phyloP scores from a whole-genome alignment of 257 asterid genomes.

The Rhazya stricta region DNA sequence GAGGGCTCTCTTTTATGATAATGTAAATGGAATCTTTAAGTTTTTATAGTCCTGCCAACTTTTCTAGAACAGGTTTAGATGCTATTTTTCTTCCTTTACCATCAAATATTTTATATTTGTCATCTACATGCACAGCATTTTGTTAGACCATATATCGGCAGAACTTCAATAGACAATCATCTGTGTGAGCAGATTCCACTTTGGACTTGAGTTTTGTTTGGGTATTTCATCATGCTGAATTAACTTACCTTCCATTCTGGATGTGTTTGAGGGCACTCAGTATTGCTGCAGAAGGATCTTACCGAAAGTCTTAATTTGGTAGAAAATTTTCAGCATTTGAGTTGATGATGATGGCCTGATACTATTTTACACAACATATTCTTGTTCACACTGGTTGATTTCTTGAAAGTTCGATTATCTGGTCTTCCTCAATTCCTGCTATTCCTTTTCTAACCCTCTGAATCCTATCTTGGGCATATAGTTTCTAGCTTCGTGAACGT shows the following conservation, averaged over 20 bases:
- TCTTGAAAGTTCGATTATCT: background rate
- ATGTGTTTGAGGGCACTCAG: background rate
- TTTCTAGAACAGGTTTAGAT: background rate
- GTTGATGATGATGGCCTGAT: background rate
- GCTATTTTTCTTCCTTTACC: background rate
- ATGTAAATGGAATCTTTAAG: background rate
- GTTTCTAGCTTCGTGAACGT: background rate
- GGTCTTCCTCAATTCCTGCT: background rate
- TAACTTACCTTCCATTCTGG: background rate
- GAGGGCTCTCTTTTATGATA: background rate
- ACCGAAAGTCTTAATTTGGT: background rate
- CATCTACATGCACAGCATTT: background rate
- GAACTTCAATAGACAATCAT: background rate
- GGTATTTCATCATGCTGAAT: background rate
- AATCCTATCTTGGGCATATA: background rate
- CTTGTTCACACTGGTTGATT: background rate
- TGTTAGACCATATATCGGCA: background rate
- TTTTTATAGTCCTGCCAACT: background rate
- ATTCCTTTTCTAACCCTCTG: background rate
- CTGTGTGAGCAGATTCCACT: constrained; percentile 5
- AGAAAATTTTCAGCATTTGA: background rate
- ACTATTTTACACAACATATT: background rate
- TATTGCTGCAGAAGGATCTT: background rate
- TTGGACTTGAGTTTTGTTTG: background rate
- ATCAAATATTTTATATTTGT: background rate